These are phyloP conservation scores for Phytophthora lateralis DNA, from an alignment of 352 stramenopile species.

Conservation along the genomic window DNA sequence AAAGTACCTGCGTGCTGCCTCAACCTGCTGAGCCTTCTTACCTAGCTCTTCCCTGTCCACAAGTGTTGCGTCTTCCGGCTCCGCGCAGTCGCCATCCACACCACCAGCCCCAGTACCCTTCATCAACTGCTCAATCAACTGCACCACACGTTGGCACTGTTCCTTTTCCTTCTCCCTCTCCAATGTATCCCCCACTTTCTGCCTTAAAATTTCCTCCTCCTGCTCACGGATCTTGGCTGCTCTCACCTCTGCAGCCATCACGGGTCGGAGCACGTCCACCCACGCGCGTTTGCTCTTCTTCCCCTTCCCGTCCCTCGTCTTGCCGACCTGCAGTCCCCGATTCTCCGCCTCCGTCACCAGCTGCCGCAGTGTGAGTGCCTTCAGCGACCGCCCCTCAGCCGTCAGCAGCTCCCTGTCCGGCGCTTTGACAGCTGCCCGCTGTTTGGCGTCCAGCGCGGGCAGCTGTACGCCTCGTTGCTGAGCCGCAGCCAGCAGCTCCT, in stretches of 20 bases:
- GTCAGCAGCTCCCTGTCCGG: conserved; percentile 58
- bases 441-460: conserved; percentile 36
- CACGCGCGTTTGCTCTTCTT: conserved; percentile 72
- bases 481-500: conserved; percentile 48
- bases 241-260: conserved; percentile 30
- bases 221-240: conserved; percentile 39
- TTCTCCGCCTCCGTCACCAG: conserved; percentile 61
- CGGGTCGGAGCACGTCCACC: conserved; percentile 49
- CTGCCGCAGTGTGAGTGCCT: conserved; percentile 63
- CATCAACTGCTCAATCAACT: conserved; percentile 30
- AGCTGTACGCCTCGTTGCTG: conserved; percentile 31
- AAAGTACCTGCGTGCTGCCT: conserved; percentile 25
- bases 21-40: conserved; percentile 1
- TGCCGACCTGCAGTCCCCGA: conserved; percentile 37
- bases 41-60: neutral
- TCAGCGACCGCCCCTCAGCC: conserved; percentile 52
- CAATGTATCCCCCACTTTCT: conserved; percentile 38
- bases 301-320: conserved; percentile 40
- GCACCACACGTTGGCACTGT: conserved; percentile 31
- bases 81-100: conserved; percentile 1
- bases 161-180: conserved; percentile 44
- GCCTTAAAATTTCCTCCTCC: conserved; percentile 49
- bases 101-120: neutral
- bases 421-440: conserved; percentile 50
- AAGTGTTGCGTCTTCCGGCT: conserved; percentile 28